Conservation (phyloP, 805 yeast species). For the Pichia thaimueangensis region DNA sequence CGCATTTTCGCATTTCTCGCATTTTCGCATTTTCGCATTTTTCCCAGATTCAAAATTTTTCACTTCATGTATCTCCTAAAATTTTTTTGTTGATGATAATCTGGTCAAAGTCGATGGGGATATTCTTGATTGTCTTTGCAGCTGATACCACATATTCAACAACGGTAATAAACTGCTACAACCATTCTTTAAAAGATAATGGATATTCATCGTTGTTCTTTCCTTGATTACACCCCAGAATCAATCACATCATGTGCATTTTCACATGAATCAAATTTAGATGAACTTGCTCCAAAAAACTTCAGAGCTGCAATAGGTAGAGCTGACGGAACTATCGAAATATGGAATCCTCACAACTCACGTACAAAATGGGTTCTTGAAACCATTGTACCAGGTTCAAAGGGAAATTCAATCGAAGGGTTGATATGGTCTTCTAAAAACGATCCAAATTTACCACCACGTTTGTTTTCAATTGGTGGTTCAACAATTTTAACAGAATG, state of each 20-base stretch:
- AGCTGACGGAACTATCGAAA: constrained; percentile 89
- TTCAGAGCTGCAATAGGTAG: constrained; percentile 86
- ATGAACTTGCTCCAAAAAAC: constrained; percentile 43
- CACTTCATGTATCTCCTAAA: background rate
- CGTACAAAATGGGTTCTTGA: constrained; percentile 78
- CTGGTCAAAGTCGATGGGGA: background rate
- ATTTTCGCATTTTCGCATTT: background rate
- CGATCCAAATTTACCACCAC: constrained; percentile 40
- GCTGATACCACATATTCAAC: too few relatives aligned
- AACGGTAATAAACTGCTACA: too few relatives aligned
- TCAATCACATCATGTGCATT: constrained; percentile 78
- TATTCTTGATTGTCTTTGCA: too few relatives aligned
- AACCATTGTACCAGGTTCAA: constrained; percentile 64
- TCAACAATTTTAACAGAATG: constrained; percentile 89
- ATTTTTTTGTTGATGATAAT: background rate
- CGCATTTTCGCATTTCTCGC: background rate
- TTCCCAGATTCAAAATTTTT: background rate
- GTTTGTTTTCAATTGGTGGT: constrained; percentile 92
- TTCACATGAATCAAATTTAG: constrained; percentile 48
- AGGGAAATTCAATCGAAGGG: constrained; percentile 83
- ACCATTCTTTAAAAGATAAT: constrained; percentile 32
- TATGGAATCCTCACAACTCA: constrained; percentile 70
- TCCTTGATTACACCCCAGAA: constrained; percentile 83
- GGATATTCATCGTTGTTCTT: constrained; percentile 86
- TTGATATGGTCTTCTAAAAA: constrained; percentile 61